These are phyloP conservation scores for Garcia nutans DNA, from an alignment of 345 rosid genomes.

Conservation along the genomic window DNA sequence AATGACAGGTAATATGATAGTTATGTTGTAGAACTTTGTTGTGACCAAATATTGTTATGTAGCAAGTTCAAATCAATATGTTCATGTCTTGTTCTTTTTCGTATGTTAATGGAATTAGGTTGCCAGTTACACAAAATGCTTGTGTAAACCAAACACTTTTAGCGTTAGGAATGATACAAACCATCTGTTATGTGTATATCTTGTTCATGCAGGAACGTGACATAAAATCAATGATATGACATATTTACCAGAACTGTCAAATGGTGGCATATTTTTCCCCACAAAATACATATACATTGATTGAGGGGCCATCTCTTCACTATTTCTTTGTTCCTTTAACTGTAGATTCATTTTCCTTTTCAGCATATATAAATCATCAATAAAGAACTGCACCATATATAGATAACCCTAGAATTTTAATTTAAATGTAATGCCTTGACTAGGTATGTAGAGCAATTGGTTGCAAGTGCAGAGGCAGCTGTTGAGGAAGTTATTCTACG, in stretches of 20 bases:
- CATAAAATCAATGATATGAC: not conserved
- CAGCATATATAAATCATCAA: not conserved
- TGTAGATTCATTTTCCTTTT: constrained; percentile 4
- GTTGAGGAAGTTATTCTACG: constrained; percentile 91
- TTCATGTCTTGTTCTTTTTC: not conserved
- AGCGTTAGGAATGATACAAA: not conserved
- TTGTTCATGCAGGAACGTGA: not conserved
- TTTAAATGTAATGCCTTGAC: constrained; percentile 12
- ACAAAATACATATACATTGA: not conserved
- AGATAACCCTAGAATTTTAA: not conserved
- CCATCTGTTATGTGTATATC: not conserved
- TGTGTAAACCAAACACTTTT: not conserved
- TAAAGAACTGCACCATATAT: not conserved
- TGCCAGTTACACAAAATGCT: not conserved
- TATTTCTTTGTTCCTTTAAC: too few species aligned
- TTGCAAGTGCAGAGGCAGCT: constrained; percentile 97
- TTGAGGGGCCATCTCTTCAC: not conserved
- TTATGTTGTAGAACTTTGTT: not conserved
- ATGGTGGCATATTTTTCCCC: not conserved
- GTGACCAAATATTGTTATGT: too few species aligned
- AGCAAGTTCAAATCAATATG: not conserved
- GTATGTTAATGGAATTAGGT: not conserved
- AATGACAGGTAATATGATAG: constrained; percentile 73
- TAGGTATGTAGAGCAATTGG: constrained; percentile 94
- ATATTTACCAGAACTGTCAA: not conserved